Percentiles rank a stretch among this genome's conserved stretches.
Conservation (phyloP, 768 basidiomycete genomes). For the Sarcomyxa edulis region DNA sequence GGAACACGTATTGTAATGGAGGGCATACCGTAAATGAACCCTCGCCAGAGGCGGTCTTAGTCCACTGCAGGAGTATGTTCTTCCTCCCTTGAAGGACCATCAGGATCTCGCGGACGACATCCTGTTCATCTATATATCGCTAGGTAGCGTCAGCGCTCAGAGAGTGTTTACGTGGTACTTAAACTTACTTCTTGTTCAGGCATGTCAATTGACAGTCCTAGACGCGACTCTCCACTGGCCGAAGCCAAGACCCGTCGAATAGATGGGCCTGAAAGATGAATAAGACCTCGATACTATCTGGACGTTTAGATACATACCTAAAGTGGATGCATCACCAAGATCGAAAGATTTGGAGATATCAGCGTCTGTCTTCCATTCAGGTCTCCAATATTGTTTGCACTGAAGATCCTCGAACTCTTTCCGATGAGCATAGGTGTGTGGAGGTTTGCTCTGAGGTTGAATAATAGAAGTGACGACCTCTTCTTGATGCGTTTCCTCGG, state of each 20-base stretch:
- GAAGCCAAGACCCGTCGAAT: conserved; percentile 29
- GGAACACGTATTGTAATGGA: too few species aligned
- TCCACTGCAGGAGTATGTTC: conserved; percentile 48
- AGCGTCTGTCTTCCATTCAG: conserved; percentile 52
- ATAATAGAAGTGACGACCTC: conserved; percentile 3
- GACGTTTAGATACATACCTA: conserved; percentile 38
- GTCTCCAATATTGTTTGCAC: conserved; percentile 68
- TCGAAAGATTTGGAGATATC: conserved; percentile 42
- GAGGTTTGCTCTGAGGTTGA: conserved; percentile 2
- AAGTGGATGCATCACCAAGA: conserved; percentile 66
- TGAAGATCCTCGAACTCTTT: conserved; percentile 58
- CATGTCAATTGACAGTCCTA: conserved; percentile 32
- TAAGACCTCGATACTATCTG: background rate
- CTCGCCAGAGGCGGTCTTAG: too few species aligned
- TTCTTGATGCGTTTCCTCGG: conserved; percentile 5
- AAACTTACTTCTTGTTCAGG: conserved; percentile 35
- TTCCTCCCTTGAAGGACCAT: conserved; percentile 70
- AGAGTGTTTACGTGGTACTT: background rate
- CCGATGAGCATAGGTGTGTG: conserved; percentile 38
- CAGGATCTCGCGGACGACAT: conserved; percentile 73
- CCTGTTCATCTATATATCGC: conserved; percentile 70
- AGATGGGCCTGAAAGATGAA: conserved; percentile 36
- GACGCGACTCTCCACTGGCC: too few species aligned
- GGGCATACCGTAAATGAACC: conserved; percentile 26
- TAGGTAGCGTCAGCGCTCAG: conserved; percentile 16